A percentile compares a stretch with the other conserved stretches of the same genome.
Evolutionary conservation across 2,329 filamentous ascomycete species (phyloP).

Genomic region (Diaporthe caulivora): DNA sequence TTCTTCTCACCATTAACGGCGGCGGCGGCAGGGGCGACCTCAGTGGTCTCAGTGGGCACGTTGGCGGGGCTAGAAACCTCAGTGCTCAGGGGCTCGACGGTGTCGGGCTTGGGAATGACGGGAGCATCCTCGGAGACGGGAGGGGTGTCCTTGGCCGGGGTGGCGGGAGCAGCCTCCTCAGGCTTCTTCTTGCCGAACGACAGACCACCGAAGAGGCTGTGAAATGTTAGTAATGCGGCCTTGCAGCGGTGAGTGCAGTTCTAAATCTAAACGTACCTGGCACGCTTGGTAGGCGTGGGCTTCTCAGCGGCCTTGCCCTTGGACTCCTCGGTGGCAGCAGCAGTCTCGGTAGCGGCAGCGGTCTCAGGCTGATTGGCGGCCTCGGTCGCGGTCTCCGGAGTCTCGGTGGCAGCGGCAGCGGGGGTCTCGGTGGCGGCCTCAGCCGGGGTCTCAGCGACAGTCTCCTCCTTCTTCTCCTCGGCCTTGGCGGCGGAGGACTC

Average conservation of each 20-base stretch:
- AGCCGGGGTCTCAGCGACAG: slow-evolving; percentile 43
- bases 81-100: slow-evolving; percentile 66
- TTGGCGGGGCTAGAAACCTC: slow-evolving; percentile 63
- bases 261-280: slow-evolving; percentile 55
- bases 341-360: slow-evolving; percentile 44
- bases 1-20: slow-evolving; percentile 70
- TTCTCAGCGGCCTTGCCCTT: slow-evolving; percentile 54
- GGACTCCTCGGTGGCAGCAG: slow-evolving; percentile 48
- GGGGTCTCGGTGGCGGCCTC: slow-evolving; percentile 47
- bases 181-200: slow-evolving; percentile 70
- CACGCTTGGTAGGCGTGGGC: slow-evolving; percentile 65
- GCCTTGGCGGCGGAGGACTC: slow-evolving; percentile 53
- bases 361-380: slow-evolving; percentile 42
- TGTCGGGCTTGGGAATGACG: slow-evolving; percentile 71
- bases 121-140: slow-evolving; percentile 65
- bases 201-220: slow-evolving; percentile 68
- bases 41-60: slow-evolving; percentile 61
- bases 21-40: slow-evolving; percentile 59
- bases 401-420: slow-evolving; percentile 47
- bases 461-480: slow-evolving; percentile 46
- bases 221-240: slow-evolving; percentile 39
- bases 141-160: slow-evolving; percentile 59
- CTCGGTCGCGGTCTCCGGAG: slow-evolving; percentile 30
- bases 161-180: slow-evolving; percentile 56
- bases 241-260: neutral